Conservation (phyloP, 2,329 filamentous ascomycete species). For the Myriosclerotinia scirpicola region DNA sequence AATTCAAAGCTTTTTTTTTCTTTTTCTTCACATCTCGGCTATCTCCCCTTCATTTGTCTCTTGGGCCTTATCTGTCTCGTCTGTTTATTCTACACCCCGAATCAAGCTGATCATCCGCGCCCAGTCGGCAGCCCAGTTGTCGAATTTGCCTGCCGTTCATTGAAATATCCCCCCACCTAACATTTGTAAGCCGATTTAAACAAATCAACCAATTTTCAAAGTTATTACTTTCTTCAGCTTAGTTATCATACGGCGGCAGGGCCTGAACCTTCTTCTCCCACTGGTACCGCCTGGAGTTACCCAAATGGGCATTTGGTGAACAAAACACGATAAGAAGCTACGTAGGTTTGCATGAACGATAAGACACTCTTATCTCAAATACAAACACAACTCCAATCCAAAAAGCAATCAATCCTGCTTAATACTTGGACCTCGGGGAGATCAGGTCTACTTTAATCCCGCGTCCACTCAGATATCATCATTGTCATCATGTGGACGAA, state of each 20-base stretch:
- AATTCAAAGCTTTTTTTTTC: not conserved
- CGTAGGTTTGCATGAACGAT: constrained; percentile 10
- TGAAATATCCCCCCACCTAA: too few relatives aligned
- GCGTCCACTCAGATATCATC: constrained; percentile 5
- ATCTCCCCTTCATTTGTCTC: constrained; percentile 1
- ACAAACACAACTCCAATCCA: too few relatives aligned
- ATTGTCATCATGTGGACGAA: constrained; percentile 10
- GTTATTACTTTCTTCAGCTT: constrained; percentile 8
- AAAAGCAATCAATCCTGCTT: not conserved
- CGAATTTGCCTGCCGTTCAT: too few relatives aligned
- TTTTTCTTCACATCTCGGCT: constrained; percentile 2
- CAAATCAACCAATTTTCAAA: not conserved
- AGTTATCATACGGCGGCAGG: not conserved
- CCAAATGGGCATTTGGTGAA: not conserved
- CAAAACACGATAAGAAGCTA: not conserved
- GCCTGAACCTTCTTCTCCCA: constrained; percentile 9
- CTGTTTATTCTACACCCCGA: too few relatives aligned
- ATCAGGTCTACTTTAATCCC: not conserved
- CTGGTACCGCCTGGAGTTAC: constrained; percentile 12
- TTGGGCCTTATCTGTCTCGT: too few relatives aligned
- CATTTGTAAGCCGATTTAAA: too few relatives aligned
- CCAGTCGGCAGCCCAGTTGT: too few relatives aligned
- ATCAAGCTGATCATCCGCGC: too few relatives aligned
- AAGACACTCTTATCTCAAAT: constrained; percentile 6
- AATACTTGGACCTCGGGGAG: not conserved